Conservation (phyloP, 441 rosid genomes). For the Aquilaria agallochum region DNA sequence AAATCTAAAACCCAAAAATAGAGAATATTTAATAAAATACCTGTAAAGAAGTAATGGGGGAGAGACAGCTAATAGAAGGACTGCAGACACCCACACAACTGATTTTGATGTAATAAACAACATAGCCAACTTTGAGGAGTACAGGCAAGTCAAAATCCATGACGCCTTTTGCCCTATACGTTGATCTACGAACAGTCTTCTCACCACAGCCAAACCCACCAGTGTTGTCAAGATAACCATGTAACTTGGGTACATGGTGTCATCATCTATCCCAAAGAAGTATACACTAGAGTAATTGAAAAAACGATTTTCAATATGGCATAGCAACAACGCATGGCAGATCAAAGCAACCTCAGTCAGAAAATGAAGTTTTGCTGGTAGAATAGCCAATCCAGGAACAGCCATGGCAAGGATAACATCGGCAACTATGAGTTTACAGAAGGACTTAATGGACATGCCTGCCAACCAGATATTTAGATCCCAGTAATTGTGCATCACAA, state of each 20-base stretch:
- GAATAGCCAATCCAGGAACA: constrained; percentile 92
- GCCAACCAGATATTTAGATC: constrained; percentile 97
- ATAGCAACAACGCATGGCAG: constrained; percentile 72
- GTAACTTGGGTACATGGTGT: constrained; percentile 97
- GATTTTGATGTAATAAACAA: constrained; percentile 81
- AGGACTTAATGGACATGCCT: constrained; percentile 90
- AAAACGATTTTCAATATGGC: constrained; percentile 84
- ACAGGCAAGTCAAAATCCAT: constrained; percentile 91
- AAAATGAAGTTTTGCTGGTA: constrained; percentile 71
- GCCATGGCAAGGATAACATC: constrained; percentile 78
- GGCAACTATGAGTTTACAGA: constrained; percentile 85
- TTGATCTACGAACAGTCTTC: constrained; percentile 72
- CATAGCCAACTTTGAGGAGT: constrained; percentile 88
- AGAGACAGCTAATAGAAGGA: constrained; percentile 79
- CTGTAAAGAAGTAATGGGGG: constrained; percentile 95
- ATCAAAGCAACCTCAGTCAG: constrained; percentile 78
- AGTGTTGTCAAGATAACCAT: constrained; percentile 87
- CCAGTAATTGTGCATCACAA: constrained; percentile 95
- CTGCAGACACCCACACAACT: constrained; percentile 84
- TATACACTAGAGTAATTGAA: constrained; percentile 83
- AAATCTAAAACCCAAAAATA: constrained; percentile 1
- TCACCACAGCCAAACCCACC: constrained; percentile 78
- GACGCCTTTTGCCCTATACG: constrained; percentile 76
- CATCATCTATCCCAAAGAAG: constrained; percentile 89
- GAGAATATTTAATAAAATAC: constrained; percentile 33